Evolutionary conservation across 352 stramenopile genomes (phyloP), one percentile per base, ranked within the genome.

Genomic region (Globisporangium splendens): DNA sequence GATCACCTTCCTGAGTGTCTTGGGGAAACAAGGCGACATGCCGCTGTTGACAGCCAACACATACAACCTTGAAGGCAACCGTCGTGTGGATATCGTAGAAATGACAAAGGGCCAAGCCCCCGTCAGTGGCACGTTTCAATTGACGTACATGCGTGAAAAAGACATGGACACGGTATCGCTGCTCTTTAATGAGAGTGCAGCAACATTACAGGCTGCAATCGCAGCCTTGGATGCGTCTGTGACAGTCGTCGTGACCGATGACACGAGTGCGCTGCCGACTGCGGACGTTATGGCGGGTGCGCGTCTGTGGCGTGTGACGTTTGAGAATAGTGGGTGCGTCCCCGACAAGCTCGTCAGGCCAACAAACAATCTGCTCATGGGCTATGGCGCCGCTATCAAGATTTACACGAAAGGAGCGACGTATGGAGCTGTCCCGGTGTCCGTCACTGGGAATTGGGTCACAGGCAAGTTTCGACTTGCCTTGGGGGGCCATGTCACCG

Each of bases 241-340:
- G 31, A 79, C 76, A 1, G 68, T 91, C 20, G 61, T 75, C 13
- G 86, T 98, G 17, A 73, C 66, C 0, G 90, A 97, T 42, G 76
- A 61, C 21, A 75, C 79, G 1, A 64, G 63, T 0, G 59, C 62
- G 5, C 66, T 96, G n/a, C 58, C 68, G 8, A 12, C 62, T 28
- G 47, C 52, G 12, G 75, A 89, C 2, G 54, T 64, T 2, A 60
- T 56, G 0, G 73, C 61, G 0, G 81, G 79, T 3, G 73, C 77
- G 15, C 79, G 79, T 11, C 79, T 98, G 47, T 98, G 91, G 81
- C 65, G 68, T 15, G 88, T 98, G 6, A 92, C 89, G 8, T 98
- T 99, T 68, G 47, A 75, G 13, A 86, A 97, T 47, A 90, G 87
- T 49, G 96, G 96, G 5, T 83, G 96, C 61, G 76, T 98, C 1